Evolutionary conservation across 495 filamentous ascomycete genomes (phyloP), one percentile per base, ranked within the genome.

Genomic region (Jackrogersella multiformis): DNA sequence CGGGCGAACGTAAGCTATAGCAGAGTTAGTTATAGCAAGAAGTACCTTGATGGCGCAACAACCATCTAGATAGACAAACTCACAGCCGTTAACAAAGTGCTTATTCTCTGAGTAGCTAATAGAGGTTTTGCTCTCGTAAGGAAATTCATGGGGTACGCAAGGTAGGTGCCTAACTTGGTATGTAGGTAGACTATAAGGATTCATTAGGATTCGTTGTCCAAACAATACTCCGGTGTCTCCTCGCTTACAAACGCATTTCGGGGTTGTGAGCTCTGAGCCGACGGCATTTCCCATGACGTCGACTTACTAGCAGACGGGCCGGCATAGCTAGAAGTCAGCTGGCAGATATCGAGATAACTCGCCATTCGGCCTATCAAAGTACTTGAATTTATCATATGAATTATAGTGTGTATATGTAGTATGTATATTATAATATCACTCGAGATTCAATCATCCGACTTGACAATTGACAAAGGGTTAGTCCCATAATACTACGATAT

Each of bases 1-100:
- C 85, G 81, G 34, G 69, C 52, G 56, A 61, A 56, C 52, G 69
- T 56, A 54, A 74, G 74, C 80, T 81, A 62, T 35, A 48, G 60
- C 54, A 66, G 59, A 72, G 46, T 53, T 41, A 45, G 28, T 23
- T 21, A 5, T 12, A 13, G 54, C 12, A 41, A 35, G 38, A 57
- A 54, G 42, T 66, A 18, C 35, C 44, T 66, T 48, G 30, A 63
- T 63, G 48, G 39, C n/a, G n/a, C n/a, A n/a, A n/a, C 57, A 48
- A n/a, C 4, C 34, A 28, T 9, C n/a, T 39, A 46, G 0, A 5
- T 56, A 42, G 34, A 10, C 32, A 23, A 52, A 71, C 74, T 64
- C 61, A 79, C 76, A 54, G 71, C 71, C 49, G 76, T 51, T 26
- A 66, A 71, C 36, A 73, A 41, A 21, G 53, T 68, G 56, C 66